A percentile compares a stretch with the other conserved stretches of the same genome.
Conservation (phyloP, 768 basidiomycete species). For the Russula brevipes region DNA sequence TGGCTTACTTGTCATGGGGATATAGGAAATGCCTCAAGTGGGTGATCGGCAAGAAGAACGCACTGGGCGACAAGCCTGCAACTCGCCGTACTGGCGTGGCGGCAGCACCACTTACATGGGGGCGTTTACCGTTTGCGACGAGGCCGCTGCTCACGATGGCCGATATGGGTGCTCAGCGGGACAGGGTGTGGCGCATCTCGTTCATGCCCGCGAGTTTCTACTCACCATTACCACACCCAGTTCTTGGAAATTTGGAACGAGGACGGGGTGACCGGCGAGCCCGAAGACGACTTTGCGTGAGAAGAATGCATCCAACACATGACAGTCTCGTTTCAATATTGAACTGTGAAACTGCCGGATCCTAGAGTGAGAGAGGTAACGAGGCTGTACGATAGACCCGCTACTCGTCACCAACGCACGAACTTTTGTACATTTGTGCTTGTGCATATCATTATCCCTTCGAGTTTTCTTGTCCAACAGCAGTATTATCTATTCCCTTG, state of each 20-base stretch:
- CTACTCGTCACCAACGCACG: neutral
- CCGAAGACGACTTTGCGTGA: conserved; percentile 33
- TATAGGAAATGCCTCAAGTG: conserved; percentile 88
- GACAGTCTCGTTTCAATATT: neutral
- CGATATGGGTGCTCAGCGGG: conserved; percentile 59
- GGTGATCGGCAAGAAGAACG: conserved; percentile 81
- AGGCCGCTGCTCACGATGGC: conserved; percentile 53
- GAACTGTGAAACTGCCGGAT: neutral
- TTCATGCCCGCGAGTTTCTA: neutral
- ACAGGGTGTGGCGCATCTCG: conserved; percentile 42
- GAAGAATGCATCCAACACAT: neutral
- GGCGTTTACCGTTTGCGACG: conserved; percentile 63
- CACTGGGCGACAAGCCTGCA: conserved; percentile 79
- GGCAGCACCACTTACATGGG: conserved; percentile 63
- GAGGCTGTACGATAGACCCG: conserved; percentile 4
- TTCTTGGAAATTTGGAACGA: conserved; percentile 79
- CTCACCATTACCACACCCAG: conserved; percentile 34
- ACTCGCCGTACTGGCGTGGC: conserved; percentile 54
- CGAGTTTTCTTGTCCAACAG: neutral
- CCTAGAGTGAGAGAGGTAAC: neutral
- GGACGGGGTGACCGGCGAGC: conserved; percentile 67
- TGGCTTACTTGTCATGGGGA: conserved; percentile 5
- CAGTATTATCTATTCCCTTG: neutral
- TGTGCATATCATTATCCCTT: conserved; percentile 23
- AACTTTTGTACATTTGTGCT: conserved; percentile 11